A percentile compares a stretch with the other conserved stretches of the same genome.
These are phyloP conservation scores for Hura crepitans DNA, from an alignment of 441 rosid species.

Conservation along the genomic window DNA sequence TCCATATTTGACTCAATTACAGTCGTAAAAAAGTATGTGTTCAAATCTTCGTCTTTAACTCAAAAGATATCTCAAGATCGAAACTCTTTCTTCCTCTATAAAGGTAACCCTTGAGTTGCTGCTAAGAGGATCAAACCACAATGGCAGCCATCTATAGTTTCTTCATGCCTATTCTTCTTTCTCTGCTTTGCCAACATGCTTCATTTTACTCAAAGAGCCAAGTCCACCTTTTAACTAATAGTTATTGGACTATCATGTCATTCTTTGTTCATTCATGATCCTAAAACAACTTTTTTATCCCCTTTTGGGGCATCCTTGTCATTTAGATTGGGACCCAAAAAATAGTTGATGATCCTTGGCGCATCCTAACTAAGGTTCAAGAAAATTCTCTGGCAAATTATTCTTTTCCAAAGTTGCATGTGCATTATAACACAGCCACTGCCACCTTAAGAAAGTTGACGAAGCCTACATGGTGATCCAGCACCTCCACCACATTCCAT, in stretches of 20 bases:
- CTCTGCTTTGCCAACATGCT: too few species aligned
- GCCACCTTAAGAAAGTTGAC: background rate
- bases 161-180: background rate
- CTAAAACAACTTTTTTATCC: background rate
- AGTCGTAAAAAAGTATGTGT: too few species aligned
- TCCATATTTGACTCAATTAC: too few species aligned
- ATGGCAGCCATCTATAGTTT: background rate
- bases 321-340: background rate
- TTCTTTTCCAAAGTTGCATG: background rate
- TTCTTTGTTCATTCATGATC: background rate
- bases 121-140: background rate
- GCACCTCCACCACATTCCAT: background rate
- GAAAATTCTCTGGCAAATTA: background rate
- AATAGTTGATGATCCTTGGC: background rate
- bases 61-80: background rate
- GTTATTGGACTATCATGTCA: background rate
- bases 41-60: too few species aligned
- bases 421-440: background rate
- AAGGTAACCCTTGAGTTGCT: background rate
- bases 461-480: background rate
- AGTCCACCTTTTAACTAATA: background rate
- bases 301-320: background rate
- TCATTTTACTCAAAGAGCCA: background rate
- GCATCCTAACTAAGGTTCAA: background rate
- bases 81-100: background rate